Conservation (phyloP, 768 basidiomycete species). For the Exsudoporus frostii region DNA sequence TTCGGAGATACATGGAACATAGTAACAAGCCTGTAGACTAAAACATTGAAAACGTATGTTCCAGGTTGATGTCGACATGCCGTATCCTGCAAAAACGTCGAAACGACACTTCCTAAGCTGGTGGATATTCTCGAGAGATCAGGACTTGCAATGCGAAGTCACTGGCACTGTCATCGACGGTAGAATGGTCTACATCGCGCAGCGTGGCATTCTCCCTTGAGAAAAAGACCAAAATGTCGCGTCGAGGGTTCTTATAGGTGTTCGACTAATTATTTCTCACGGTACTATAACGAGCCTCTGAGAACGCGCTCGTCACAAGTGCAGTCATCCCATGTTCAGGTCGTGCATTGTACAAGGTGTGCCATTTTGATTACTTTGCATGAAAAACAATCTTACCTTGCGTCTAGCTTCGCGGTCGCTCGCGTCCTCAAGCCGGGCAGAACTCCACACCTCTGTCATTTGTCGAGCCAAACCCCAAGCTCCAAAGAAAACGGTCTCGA, state of each 20-base stretch:
- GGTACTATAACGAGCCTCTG: slow-evolving; percentile 6
- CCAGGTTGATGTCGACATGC: slow-evolving; percentile 63
- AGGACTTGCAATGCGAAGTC: slow-evolving; percentile 48
- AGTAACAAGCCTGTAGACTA: neutral
- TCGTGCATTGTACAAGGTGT: slow-evolving; percentile 21
- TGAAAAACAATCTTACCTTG: neutral
- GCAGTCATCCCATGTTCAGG: slow-evolving; percentile 25
- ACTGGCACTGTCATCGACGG: slow-evolving; percentile 67
- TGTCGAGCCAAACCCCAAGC: slow-evolving; percentile 36
- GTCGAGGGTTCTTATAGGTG: slow-evolving; percentile 21
- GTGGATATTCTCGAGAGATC: slow-evolving; percentile 50
- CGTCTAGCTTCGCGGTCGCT: slow-evolving; percentile 36
- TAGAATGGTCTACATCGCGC: slow-evolving; percentile 49
- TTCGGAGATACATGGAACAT: neutral
- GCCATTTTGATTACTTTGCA: neutral
- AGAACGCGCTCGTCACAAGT: neutral
- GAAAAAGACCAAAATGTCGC: slow-evolving; percentile 8
- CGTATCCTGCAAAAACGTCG: slow-evolving; percentile 48
- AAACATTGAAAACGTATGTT: slow-evolving; percentile 33
- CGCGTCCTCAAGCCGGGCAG: slow-evolving; percentile 39
- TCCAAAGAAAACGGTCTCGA: slow-evolving; percentile 41
- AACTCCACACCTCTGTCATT: slow-evolving; percentile 50
- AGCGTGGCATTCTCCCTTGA: slow-evolving; percentile 62
- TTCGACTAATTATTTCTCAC: slow-evolving; percentile 37
- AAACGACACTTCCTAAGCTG: slow-evolving; percentile 69